Conservation (phyloP, 345 rosid genomes). For the Xanthoceras sorbifolium region DNA sequence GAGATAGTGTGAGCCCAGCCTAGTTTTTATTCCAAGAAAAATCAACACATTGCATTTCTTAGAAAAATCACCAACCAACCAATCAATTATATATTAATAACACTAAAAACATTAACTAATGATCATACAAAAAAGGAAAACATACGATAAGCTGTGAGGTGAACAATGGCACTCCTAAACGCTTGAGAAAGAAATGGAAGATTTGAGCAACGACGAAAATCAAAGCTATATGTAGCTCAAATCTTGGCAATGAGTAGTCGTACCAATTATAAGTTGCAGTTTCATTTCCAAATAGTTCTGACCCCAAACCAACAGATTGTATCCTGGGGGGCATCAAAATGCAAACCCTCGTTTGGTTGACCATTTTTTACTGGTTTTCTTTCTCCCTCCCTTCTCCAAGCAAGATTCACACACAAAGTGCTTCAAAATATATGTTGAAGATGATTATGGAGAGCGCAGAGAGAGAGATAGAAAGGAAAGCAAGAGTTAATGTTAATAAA, state of each 20-base stretch:
- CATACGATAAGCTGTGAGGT: conserved; percentile 38
- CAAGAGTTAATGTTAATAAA: neutral
- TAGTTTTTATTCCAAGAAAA: conserved; percentile 10
- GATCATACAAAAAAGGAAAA: neutral
- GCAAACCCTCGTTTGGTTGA: neutral
- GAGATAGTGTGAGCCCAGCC: conserved; percentile 30
- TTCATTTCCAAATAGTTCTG: neutral
- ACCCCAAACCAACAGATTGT: neutral
- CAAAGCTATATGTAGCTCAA: conserved; percentile 31
- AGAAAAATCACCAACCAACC: neutral
- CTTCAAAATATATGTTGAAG: neutral
- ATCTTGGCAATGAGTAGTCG: conserved; percentile 28
- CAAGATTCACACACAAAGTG: too few relatives aligned
- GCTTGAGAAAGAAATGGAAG: conserved; percentile 21
- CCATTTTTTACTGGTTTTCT: neutral
- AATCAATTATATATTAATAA: too few relatives aligned
- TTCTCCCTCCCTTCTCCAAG: neutral
- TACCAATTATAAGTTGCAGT: neutral
- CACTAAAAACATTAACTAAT: neutral
- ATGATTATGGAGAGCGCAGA: neutral
- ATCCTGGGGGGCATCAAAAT: neutral
- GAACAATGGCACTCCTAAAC: conserved; percentile 29
- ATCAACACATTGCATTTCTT: neutral
- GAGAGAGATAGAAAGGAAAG: too few relatives aligned
- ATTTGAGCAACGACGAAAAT: conserved; percentile 21